Base-by-base conservation (phyloP, 345 rosid genomes). In the Pelargonium nanum region DNA sequence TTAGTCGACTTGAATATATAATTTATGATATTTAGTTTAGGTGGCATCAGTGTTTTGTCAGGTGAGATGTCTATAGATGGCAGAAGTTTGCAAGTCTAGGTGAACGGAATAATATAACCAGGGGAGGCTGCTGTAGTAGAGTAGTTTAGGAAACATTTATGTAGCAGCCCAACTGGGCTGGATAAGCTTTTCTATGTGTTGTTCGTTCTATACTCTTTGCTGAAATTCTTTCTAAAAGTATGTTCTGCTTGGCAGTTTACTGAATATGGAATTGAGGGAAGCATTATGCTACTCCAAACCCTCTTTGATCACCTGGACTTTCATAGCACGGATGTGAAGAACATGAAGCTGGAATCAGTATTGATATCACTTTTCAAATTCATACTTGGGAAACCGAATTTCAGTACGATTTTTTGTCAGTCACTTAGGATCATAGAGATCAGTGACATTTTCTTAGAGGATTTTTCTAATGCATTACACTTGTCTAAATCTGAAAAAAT, bases 401-500 rank as follows among this genome's bases (percentile, higher is more conserved):
- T 80, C 63, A 71, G 77, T 28, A 75, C 91, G 8, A 69, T 85
- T 75, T 75, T 89, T 48, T 80, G 82, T 66, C 84, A 80, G 67
- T 77, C 95, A 3, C 65, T 89, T 4, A 64, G 74, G 32, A 69
- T 65, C 65, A 62, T 53, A 5, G 86, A 79, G 66, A 45, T 87
- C 70, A 77, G 66, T 61, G 83, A 72, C 55, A 76, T 69, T 4
- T 66, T 77, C 68, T 67, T 89, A 10, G 77, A 74, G 70, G 76
- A 75, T 67, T 76, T 92, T 21, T 74, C 83, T 0, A 61, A 59
- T 61, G 62, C 68, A 9, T 67, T 85, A 56, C 70, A 66, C 56
- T 77, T 92, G 69, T 82, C 98, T 0, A 34, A 75, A 34, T 64
- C 79, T 56, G 93, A 92, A 70, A 92, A 83, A 73, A 76, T 92